Base-by-base conservation (phyloP, 1,284 basidiomycete genomes). In the Cerrena zonata region DNA sequence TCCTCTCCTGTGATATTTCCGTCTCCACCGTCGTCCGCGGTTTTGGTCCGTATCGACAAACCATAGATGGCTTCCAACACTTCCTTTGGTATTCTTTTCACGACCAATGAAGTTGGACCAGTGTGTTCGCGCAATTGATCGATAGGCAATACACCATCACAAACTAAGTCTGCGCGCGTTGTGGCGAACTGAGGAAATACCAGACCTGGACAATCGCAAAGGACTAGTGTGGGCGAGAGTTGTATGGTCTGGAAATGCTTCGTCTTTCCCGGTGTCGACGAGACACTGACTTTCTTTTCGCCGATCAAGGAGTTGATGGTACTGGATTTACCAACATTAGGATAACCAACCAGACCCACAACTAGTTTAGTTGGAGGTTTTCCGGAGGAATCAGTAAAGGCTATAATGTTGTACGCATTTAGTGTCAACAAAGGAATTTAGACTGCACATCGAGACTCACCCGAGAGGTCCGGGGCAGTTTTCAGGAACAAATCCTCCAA, bases 191-290 rank as follows among this genome's bases (percentile, higher is more conserved):
- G 96, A 4, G 96, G 96, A 67, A 99, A 99, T 15, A 99, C 96
- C 24, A 99, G 76, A 72, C 96, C 96, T 12, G 96, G 96, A 72
- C 96, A 99, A 74, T 99, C 96, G 62, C 95, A 99, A n/a, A 99
- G 80, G 12, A 91, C 78, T 45, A 98, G 89, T 2, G 81, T 76
- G 24, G 90, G 82, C 0, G 94, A 94, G 23, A 99, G 79, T 57
- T 94, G 82, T 56, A 98, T 94, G 0, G 96, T 99, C 71, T 99
- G 96, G 75, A 99, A 98, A 70, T 99, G 96, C 67, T 99, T 99
- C 25, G 96, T 99, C 70, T 99, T 98, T 58, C 96, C 94, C 0
- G 96, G 96, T 0, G 95, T 99, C 0, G 94, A 85, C 1, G 94
- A 98, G 5, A 97, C 95, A 60, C 91, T 95, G 54, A 98, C 95